Conservation (phyloP, 345 rosid genomes). For the Hypericum androsaemum region DNA sequence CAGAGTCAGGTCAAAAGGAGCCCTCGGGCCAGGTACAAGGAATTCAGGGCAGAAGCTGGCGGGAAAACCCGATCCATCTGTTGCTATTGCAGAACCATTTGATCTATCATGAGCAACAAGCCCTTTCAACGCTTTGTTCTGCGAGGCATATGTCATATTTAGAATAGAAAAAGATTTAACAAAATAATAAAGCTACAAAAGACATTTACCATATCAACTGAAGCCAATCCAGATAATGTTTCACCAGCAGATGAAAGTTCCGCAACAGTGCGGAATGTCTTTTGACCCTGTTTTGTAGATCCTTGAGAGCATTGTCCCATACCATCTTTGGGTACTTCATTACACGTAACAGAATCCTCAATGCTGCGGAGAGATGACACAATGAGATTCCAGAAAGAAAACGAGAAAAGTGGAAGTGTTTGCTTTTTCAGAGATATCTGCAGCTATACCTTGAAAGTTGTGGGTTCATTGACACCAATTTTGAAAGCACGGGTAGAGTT, state of each 20-base stretch:
- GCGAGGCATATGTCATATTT: constrained; percentile 13
- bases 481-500: constrained; percentile 44
- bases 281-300: constrained; percentile 46
- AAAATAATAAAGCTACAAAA: constrained; percentile 8
- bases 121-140: constrained; percentile 89
- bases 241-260: constrained; percentile 66
- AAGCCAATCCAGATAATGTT: constrained; percentile 31
- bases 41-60: constrained; percentile 44
- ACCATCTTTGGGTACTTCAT: constrained; percentile 32
- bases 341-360: constrained; percentile 28
- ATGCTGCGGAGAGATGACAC: constrained; percentile 30
- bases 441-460: constrained; percentile 38
- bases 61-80: constrained; percentile 19
- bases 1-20: constrained; percentile 82
- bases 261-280: constrained; percentile 64
- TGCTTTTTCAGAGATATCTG: not conserved
- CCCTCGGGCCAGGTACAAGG: constrained; percentile 41
- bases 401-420: constrained; percentile 3
- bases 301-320: constrained; percentile 28
- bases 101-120: constrained; percentile 39
- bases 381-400: not conserved
- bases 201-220: constrained; percentile 71
- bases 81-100: constrained; percentile 20
- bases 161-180: constrained; percentile 5
- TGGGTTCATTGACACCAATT: constrained; percentile 43